Evolutionary conservation across 257 asterid genomes (phyloP).

Genomic region (Perilla frutescens): DNA sequence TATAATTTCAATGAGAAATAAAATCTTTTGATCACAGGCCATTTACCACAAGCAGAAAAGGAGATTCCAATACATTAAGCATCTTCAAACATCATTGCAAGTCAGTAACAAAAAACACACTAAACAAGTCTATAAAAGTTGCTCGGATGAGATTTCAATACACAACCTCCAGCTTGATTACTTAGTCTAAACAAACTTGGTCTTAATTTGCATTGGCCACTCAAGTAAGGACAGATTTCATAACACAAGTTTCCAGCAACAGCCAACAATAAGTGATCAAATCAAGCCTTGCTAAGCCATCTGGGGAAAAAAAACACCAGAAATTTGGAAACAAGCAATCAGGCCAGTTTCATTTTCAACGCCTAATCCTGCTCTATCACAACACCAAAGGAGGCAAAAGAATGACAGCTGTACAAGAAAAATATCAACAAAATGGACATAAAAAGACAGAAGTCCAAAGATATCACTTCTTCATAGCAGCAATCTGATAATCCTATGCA

Average conservation of each 20-base stretch:
- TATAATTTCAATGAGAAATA: conserved; percentile 14
- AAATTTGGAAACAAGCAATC: too few species aligned
- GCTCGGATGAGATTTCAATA: conserved; percentile 1
- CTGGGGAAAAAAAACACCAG: too few species aligned
- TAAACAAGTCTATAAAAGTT: not conserved
- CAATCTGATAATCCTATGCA: conserved; percentile 28
- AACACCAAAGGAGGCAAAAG: not conserved
- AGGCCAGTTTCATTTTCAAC: too few species aligned
- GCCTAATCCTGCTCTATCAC: not conserved
- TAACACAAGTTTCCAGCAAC: conserved; percentile 6
- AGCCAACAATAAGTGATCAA: conserved; percentile 16
- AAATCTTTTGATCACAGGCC: not conserved
- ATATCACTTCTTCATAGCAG: conserved; percentile 33
- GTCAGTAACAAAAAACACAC: not conserved
- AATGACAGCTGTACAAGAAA: not conserved
- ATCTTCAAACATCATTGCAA: not conserved
- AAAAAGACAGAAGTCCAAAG: not conserved
- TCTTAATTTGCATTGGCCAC: not conserved
- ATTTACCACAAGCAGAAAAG: not conserved
- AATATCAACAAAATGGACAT: conserved; percentile 2
- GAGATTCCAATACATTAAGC: not conserved
- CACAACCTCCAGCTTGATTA: conserved; percentile 9
- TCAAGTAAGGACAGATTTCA: not conserved
- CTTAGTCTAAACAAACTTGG: not conserved
- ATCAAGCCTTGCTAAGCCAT: not conserved